phyloP scores from a whole-genome alignment of 129 eudicot species.

The Flaveria robusta region DNA sequence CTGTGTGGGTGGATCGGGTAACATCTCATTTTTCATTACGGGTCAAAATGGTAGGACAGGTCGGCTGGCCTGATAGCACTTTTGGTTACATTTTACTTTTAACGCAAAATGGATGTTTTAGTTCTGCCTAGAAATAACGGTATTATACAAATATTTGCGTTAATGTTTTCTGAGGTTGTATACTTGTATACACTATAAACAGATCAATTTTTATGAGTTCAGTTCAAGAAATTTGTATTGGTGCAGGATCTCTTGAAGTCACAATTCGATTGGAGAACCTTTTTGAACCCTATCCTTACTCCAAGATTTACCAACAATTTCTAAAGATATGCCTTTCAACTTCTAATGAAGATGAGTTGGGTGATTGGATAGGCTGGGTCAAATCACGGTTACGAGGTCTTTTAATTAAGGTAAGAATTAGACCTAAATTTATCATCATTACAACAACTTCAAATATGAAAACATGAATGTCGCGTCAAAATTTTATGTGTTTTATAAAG shows the following conservation, averaged over 20 bases:
- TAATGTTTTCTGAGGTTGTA: not conserved
- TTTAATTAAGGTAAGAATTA: constrained; percentile 46
- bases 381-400: constrained; percentile 61
- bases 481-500: not conserved
- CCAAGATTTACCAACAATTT: constrained; percentile 45
- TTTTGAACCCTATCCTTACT: constrained; percentile 50
- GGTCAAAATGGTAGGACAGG: not conserved
- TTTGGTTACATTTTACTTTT: not conserved
- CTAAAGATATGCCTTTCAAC: constrained; percentile 54
- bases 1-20: not conserved
- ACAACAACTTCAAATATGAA: not conserved
- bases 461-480: not conserved
- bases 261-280: constrained; percentile 51
- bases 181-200: not conserved
- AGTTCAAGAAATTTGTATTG: not conserved
- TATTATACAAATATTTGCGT: not conserved
- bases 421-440: not conserved
- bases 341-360: constrained; percentile 38
- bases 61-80: not conserved
- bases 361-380: constrained; percentile 66
- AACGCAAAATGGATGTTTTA: not conserved
- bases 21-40: not conserved
- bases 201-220: not conserved
- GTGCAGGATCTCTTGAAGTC: constrained; percentile 49
- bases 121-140: not conserved